Evolutionary conservation across 2,329 filamentous ascomycete species (phyloP), one percentile per base, ranked within the genome.

Genomic region (Zymoseptoria brevis): DNA sequence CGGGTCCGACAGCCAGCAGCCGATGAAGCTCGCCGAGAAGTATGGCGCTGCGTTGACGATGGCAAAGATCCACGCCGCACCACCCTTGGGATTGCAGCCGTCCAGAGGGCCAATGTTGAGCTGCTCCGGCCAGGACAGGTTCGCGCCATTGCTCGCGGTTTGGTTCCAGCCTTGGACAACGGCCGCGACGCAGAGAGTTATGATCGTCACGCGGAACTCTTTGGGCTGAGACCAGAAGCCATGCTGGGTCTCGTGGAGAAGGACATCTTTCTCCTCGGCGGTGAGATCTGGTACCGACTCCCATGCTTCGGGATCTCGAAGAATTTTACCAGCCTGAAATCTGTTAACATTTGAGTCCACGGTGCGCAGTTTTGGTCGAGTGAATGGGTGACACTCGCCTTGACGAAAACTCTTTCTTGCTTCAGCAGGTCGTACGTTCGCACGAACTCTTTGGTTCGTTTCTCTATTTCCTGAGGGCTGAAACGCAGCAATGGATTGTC

Each of bases 141-240:
- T 73, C 22, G 72, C 70, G 2, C 70, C 71, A 30, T 71, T 72
- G 41, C 67, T 61, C 19, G 63, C 69, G 2, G 68, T 68, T 57
- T 73, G 71, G 35, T 72, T 69, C 71, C 70, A 72, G 11, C 72
- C 72, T 61, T 74, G 72, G 1, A 72, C 70, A 16, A 71, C 65
- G 24, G 72, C 72, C 4, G 68, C 72, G 19, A 73, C 64, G 45
- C 67, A 69, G 8, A 72, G 70, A 2, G 68, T 70, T 19, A 71
- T 60, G 45, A 74, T 66, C 7, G 71, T 71, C 16, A 69, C 65
- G 49, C 66, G 63, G 9, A 74, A 60, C 30, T 67, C 67, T 61
- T 69, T 72, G 2, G 70, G 70, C 50, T 72, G 71, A 22, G 64
- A 54, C 66, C 67, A 67, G 52, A 71, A 69, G 1, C 64, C 62